These are phyloP conservation scores for Artemisia annua DNA, from an alignment of 129 eudicot genomes.

Conservation along the genomic window DNA sequence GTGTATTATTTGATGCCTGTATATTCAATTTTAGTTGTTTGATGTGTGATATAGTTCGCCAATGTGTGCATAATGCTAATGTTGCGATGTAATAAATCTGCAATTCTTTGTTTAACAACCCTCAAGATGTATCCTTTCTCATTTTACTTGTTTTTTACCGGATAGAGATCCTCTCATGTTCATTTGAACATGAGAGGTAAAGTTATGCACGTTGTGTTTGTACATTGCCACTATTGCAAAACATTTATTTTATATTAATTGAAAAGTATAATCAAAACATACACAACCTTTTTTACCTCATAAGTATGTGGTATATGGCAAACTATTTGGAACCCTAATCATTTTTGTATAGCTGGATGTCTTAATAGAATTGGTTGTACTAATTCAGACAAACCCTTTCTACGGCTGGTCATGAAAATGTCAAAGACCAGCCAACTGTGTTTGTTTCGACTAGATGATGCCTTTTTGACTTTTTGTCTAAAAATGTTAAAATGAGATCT, in stretches of 20 bases:
- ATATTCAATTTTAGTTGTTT: conserved; percentile 36
- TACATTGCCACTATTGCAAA: too few species aligned
- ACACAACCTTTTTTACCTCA: neutral
- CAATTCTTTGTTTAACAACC: conserved; percentile 32
- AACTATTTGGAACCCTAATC: neutral
- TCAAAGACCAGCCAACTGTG: neutral
- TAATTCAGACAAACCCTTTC: neutral
- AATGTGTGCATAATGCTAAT: conserved; percentile 32
- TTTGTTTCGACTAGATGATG: neutral
- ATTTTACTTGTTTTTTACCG: conserved; percentile 16
- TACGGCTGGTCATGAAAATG: neutral
- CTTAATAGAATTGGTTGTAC: neutral
- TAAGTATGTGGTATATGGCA: conserved; percentile 7
- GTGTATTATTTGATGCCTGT: conserved; percentile 19
- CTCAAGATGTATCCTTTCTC: conserved; percentile 22
- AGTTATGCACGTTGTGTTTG: too few species aligned
- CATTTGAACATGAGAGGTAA: too few species aligned
- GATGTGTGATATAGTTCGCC: conserved; percentile 28
- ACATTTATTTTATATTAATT: too few species aligned
- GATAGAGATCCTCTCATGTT: too few species aligned
- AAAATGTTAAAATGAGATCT: conserved; percentile 22
- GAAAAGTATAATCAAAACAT: too few species aligned
- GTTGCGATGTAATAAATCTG: conserved; percentile 22
- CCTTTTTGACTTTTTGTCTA: conserved; percentile 21
- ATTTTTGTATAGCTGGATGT: neutral